Evolutionary conservation across 2,329 filamentous ascomycete genomes (phyloP).

Genomic region (Diaporthe citriasiana): DNA sequence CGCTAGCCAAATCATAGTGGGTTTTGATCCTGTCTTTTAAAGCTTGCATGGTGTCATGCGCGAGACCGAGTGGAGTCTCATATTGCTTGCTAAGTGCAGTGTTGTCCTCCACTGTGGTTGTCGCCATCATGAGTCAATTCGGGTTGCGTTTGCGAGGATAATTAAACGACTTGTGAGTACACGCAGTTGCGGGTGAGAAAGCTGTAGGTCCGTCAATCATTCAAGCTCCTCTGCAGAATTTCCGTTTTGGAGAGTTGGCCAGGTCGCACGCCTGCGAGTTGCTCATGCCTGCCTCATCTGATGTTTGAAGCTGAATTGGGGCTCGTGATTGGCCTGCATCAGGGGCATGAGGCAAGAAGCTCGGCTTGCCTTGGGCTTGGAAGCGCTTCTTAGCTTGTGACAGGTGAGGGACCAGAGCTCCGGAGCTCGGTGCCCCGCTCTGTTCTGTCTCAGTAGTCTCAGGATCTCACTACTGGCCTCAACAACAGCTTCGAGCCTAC

Average conservation of each 20-base stretch:
- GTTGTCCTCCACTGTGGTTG: conserved; percentile 44
- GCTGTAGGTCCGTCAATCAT: background rate
- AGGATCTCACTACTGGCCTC: conserved; percentile 6
- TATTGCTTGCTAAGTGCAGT: conserved; percentile 60
- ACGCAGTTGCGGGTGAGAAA: background rate
- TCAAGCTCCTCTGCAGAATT: background rate
- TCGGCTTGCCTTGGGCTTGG: conserved; percentile 15
- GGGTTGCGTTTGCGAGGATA: background rate
- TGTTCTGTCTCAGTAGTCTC: conserved; percentile 9
- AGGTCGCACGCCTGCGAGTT: background rate
- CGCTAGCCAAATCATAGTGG: conserved; percentile 73
- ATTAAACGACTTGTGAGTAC: background rate
- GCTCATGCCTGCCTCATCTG: conserved; percentile 22
- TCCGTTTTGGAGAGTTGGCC: background rate
- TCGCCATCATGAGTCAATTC: conserved; percentile 30
- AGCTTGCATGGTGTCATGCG: conserved; percentile 62
- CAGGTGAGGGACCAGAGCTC: conserved; percentile 17
- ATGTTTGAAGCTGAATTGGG: conserved; percentile 26
- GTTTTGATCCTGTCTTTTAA: conserved; percentile 71
- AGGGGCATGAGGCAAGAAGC: conserved; percentile 7
- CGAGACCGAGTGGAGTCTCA: conserved; percentile 60
- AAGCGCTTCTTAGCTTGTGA: conserved; percentile 24
- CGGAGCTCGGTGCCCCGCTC: conserved; percentile 1
- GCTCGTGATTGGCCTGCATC: conserved; percentile 18
- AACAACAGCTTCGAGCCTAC: background rate